phyloP scores from a whole-genome alignment of 192 early-diverging fungal genomes.

The Anaeromyces robustus region DNA sequence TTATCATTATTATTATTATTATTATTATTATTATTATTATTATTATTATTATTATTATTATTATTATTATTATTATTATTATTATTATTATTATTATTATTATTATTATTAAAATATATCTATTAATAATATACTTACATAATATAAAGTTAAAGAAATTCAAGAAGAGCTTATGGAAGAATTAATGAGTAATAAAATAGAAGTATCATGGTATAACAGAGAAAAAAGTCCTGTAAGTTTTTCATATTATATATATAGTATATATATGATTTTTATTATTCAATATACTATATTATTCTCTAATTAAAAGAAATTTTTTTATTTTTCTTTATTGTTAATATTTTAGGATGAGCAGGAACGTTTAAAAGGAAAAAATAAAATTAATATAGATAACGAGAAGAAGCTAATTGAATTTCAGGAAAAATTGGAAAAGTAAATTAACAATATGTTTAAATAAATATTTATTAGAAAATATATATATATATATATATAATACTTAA shows the following conservation, averaged over 20 bases:
- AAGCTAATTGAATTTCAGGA: neutral
- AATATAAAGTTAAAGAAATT: neutral
- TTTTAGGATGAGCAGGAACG: neutral
- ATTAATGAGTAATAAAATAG: neutral
- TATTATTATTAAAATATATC: neutral
- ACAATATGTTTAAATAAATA: too few relatives aligned
- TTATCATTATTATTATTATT: too few relatives aligned
- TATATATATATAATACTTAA: too few relatives aligned
- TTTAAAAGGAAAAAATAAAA: neutral
- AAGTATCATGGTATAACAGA: neutral
- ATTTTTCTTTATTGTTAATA: too few relatives aligned
- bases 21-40: too few relatives aligned
- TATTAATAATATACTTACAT: neutral
- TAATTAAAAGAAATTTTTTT: too few relatives aligned
- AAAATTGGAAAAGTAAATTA: neutral
- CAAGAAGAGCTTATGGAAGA: neutral
- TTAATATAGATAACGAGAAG: neutral
- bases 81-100: too few relatives aligned
- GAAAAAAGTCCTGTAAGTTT: neutral
- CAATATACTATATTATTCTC: too few relatives aligned
- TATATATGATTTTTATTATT: too few relatives aligned
- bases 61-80: too few relatives aligned
- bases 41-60: neutral
- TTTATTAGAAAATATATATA: too few relatives aligned
- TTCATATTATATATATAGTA: too few relatives aligned